A percentile compares a stretch with the other conserved stretches of the same genome.
Evolutionary conservation across 164 flowering plant species (phyloP).

Genomic region (Vitis rotundifolia): DNA sequence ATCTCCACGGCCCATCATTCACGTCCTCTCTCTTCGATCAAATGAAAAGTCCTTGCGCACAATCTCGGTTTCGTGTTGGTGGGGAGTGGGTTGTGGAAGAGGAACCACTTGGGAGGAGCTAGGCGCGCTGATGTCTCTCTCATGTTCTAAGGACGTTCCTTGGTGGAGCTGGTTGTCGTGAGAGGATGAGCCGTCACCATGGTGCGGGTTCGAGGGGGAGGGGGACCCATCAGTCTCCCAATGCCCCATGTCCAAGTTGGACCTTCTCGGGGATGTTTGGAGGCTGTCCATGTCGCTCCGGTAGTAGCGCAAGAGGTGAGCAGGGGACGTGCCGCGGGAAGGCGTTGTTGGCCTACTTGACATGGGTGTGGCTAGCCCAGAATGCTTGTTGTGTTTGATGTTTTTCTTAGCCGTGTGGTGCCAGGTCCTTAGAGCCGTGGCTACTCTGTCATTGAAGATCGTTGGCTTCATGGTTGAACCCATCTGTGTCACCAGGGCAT

Average conservation of each 20-base stretch:
- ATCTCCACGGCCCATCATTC: background rate
- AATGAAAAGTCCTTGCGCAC: slow-evolving; percentile 32
- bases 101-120: slow-evolving; percentile 15
- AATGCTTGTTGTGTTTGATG: slow-evolving; percentile 36
- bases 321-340: slow-evolving; percentile 44
- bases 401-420: slow-evolving; percentile 67
- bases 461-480: slow-evolving; percentile 80
- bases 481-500: slow-evolving; percentile 95
- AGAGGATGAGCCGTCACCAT: slow-evolving; percentile 30
- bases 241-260: slow-evolving; percentile 28
- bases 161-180: slow-evolving; percentile 14
- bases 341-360: slow-evolving; percentile 64
- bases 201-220: slow-evolving; percentile 29
- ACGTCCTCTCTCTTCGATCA: slow-evolving; percentile 21
- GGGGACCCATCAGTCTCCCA: slow-evolving; percentile 45
- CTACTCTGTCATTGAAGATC: slow-evolving; percentile 73
- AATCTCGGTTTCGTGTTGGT: slow-evolving; percentile 31
- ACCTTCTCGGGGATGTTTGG: slow-evolving; percentile 42
- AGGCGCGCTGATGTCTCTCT: slow-evolving; percentile 12
- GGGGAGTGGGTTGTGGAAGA: background rate
- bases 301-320: slow-evolving; percentile 50
- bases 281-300: slow-evolving; percentile 38
- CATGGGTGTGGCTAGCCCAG: slow-evolving; percentile 41
- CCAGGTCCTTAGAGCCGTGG: slow-evolving; percentile 61
- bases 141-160: slow-evolving; percentile 4